Conservation (phyloP, 306 rosid species). For the Senna tora region DNA sequence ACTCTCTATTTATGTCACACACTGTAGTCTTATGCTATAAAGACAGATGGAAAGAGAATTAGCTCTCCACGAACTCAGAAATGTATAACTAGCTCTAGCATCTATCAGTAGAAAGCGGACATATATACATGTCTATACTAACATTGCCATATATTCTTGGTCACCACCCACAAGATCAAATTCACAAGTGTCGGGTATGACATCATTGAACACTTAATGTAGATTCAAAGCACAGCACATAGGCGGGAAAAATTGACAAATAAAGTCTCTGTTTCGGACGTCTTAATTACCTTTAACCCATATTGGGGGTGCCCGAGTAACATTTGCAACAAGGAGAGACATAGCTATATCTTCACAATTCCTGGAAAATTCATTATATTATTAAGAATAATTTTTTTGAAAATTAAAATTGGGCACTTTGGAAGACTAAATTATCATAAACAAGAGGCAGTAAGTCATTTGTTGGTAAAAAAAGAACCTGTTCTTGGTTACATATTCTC, state of each 20-base stretch:
- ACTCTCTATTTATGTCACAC: background rate
- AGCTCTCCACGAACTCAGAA: background rate
- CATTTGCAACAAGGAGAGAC: constrained; percentile 95
- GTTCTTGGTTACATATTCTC: constrained; percentile 65
- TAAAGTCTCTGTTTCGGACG: background rate
- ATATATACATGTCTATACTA: background rate
- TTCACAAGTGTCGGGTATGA: background rate
- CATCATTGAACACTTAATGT: background rate
- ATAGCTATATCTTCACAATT: constrained; percentile 97
- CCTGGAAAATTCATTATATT: constrained; percentile 55
- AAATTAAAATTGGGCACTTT: background rate
- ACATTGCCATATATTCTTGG: background rate
- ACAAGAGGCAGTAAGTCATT: background rate
- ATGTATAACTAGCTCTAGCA: background rate
- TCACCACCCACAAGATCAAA: background rate
- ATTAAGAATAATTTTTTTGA: constrained; percentile 22
- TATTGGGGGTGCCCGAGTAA: constrained; percentile 82
- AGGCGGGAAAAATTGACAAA: background rate
- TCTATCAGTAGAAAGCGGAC: background rate
- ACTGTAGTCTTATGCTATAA: background rate
- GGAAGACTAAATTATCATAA: constrained; percentile 16
- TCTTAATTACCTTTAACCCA: constrained; percentile 82
- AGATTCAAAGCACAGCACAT: background rate
- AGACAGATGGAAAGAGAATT: background rate
- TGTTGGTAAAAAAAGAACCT: constrained; percentile 54